phyloP scores from a whole-genome alignment of 2,329 filamentous ascomycete genomes.

The Ophiostoma piceae region DNA sequence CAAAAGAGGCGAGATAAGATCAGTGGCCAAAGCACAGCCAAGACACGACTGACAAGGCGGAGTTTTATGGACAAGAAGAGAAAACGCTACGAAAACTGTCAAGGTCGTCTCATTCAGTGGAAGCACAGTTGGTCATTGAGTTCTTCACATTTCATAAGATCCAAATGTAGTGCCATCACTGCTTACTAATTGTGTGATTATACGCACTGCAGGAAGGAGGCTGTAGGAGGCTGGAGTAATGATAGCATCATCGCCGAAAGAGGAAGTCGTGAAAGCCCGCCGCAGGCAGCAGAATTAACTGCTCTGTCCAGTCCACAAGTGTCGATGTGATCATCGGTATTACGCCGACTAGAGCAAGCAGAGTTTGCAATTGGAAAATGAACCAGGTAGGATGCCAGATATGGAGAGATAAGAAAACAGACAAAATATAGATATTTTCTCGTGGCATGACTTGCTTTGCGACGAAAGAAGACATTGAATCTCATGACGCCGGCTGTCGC shows the following conservation, averaged over 20 bases:
- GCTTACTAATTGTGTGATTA: too few species aligned
- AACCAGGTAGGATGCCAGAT: neutral
- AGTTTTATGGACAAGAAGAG: neutral
- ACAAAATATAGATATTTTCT: neutral
- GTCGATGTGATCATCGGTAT: neutral
- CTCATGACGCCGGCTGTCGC: neutral
- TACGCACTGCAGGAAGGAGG: too few species aligned
- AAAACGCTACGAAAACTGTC: too few species aligned
- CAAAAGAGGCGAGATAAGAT: neutral
- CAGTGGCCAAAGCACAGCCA: slow-evolving; percentile 2
- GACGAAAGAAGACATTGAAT: neutral
- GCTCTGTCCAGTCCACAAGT: slow-evolving; percentile 1
- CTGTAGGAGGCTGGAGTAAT: neutral
- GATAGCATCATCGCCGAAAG: neutral
- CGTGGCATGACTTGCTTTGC: neutral
- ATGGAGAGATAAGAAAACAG: neutral
- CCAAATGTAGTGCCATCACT: too few species aligned
- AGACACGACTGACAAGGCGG: neutral
- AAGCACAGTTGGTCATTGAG: too few species aligned
- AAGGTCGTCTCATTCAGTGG: too few species aligned
- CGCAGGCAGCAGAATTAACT: slow-evolving; percentile 8
- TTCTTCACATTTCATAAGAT: too few species aligned
- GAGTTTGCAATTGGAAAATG: neutral
- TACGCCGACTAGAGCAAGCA: neutral
- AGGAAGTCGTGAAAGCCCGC: neutral